Evolutionary conservation across 2,329 filamentous ascomycete species (phyloP), one percentile per base, ranked within the genome.

Genomic region (Colletotrichum ledebouriae): DNA sequence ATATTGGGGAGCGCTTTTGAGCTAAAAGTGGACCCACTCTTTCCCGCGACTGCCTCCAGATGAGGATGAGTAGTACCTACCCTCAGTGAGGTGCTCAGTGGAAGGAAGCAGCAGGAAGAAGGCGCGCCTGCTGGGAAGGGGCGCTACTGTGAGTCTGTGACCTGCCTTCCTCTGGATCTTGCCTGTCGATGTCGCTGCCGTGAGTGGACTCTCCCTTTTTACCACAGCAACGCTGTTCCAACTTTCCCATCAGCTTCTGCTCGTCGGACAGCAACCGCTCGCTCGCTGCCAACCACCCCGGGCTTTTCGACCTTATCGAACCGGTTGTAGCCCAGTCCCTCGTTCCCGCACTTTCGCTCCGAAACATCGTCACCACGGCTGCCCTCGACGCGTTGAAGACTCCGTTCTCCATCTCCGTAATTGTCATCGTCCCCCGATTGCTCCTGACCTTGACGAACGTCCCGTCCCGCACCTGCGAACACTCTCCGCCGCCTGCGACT

Each of bases 211-310:
- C 59, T 70, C 68, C 71, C 46, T 37, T 63, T 57, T 75, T 74
- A 71, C 73, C 73, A 72, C 68, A 42, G 73, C 73, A 75, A 75
- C 73, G 63, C 61, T 63, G 42, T 34, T 67, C 56, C 60, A 68
- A 60, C 71, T 53, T 66, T 46, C 44, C 59, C 25, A 25, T 53
- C 59, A 58, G 29, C 53, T 20, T 65, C 57, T 67, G 42, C 39
- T 68, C 57, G 67, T 69, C 57, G 67, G 63, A 56, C 67, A 67
- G 67, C 67, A 69, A 69, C 65, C 65, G 55, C 47, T 49, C 65
- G 47, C 55, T 65, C 67, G 58, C 67, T 67, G 25, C 41, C 59
- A 55, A 37, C 41, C 60, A 39, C 47, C 55, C 59, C 29, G 5
- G 60, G 60, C 22, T 37, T 59, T 57, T 63, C 64, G 62, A 67